Evolutionary conservation across 2,329 filamentous ascomycete genomes (phyloP).

Genomic region (Talaromyces sp.): DNA sequence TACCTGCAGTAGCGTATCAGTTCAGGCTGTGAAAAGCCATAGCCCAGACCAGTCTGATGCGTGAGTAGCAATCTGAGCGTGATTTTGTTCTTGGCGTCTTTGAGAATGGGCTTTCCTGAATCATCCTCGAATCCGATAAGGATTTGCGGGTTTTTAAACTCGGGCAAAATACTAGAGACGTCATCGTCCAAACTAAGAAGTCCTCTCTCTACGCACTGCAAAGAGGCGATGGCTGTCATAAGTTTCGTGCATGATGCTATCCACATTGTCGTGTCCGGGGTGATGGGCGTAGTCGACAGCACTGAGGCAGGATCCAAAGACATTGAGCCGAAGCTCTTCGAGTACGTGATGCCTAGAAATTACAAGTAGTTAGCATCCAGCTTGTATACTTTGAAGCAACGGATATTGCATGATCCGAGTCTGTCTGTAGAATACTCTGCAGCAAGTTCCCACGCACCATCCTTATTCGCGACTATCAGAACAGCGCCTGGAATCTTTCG

Average conservation of each 20-base stretch:
- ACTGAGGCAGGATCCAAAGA: constrained; percentile 5
- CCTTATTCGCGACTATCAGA: constrained; percentile 7
- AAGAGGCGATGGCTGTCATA: background rate
- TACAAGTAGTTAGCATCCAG: background rate
- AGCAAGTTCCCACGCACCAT: background rate
- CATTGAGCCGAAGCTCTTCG: constrained; percentile 10
- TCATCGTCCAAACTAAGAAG: constrained; percentile 6
- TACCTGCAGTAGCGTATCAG: constrained; percentile 1
- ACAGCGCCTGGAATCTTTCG: constrained; percentile 8
- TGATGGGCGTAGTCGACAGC: background rate
- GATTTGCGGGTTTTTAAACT: background rate
- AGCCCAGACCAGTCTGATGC: constrained; percentile 8
- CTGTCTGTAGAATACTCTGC: background rate
- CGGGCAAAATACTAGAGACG: background rate
- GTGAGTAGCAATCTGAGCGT: constrained; percentile 10
- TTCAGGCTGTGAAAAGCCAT: background rate
- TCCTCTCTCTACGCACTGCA: constrained; percentile 9
- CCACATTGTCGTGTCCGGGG: constrained; percentile 7
- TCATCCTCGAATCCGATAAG: constrained; percentile 8
- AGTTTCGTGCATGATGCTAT: constrained; percentile 1
- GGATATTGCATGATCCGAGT: background rate
- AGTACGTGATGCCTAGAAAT: constrained; percentile 8
- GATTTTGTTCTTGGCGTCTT: background rate
- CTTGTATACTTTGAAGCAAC: background rate
- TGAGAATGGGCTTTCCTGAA: background rate